These are phyloP conservation scores for Verticillium zaregamsianum DNA, from an alignment of 2,329 filamentous ascomycete species.

Conservation along the genomic window DNA sequence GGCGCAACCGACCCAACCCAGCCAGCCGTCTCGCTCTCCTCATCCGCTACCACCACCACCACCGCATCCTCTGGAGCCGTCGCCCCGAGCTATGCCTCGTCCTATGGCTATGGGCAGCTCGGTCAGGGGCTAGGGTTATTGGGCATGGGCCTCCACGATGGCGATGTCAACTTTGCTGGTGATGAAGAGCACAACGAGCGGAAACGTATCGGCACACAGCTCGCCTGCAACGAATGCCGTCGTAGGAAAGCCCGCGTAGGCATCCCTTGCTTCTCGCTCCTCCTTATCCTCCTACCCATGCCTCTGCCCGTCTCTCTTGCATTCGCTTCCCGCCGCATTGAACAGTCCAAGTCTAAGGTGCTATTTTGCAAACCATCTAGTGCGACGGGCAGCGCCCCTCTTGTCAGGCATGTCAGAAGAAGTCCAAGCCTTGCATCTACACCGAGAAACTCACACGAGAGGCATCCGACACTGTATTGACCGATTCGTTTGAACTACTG, in stretches of 20 bases:
- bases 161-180: neutral
- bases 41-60: neutral
- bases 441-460: constrained; percentile 9
- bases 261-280: neutral
- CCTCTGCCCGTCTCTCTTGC: too few relatives aligned
- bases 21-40: neutral
- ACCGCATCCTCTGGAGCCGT: neutral
- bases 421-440: constrained; percentile 12
- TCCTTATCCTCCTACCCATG: neutral
- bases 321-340: neutral
- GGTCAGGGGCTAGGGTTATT: neutral
- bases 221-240: constrained; percentile 19
- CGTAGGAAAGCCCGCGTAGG: constrained; percentile 17
- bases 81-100: neutral
- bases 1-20: neutral
- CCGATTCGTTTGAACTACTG: constrained; percentile 15
- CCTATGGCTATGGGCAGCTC: neutral
- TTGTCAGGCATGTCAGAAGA: constrained; percentile 15
- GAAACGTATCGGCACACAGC: constrained; percentile 15
- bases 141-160: neutral
- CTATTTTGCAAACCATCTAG: constrained; percentile 1
- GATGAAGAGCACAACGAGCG: constrained; percentile 7
- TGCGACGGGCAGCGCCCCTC: constrained; percentile 15
- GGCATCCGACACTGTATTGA: neutral
- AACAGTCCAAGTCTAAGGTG: neutral